Percentiles rank a stretch among this genome's conserved stretches.
phyloP scores from a whole-genome alignment of 2,329 filamentous ascomycete genomes.

The Ceratocystis alfenasii region DNA sequence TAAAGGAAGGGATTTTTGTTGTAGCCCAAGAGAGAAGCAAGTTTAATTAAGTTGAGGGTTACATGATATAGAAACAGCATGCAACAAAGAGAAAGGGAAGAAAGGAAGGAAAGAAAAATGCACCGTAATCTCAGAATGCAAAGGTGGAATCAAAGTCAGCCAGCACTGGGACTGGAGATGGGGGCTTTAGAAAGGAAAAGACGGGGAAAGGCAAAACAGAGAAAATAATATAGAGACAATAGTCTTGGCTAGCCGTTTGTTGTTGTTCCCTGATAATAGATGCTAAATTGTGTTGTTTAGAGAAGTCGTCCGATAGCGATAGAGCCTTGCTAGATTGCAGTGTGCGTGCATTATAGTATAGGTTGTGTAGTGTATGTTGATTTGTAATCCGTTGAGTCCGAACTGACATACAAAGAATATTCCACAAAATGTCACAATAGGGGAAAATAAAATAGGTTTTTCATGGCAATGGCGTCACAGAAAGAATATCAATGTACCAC shows the following conservation, averaged over 20 bases:
- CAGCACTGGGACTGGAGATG: neutral
- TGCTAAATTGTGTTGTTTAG: neutral
- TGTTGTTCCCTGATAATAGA: neutral
- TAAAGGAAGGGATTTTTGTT: neutral
- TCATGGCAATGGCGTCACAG: neutral
- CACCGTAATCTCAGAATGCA: neutral
- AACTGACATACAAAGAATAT: neutral
- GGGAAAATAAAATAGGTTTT: neutral
- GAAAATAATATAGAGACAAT: neutral
- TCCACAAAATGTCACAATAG: neutral
- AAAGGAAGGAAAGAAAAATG: neutral
- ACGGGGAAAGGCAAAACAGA: neutral
- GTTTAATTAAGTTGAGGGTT: neutral
- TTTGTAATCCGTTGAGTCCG: neutral
- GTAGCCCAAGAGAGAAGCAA: conserved; percentile 7
- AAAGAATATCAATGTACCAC: neutral
- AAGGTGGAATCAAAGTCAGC: neutral
- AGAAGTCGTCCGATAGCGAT: neutral
- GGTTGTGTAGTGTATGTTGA: neutral
- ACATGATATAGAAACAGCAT: neutral
- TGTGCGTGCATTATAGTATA: neutral
- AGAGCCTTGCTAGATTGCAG: neutral
- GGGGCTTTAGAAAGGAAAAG: neutral
- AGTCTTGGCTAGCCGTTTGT: neutral
- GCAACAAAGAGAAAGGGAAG: neutral